A percentile compares a stretch with the other conserved stretches of the same genome.
Evolutionary conservation across 495 filamentous ascomycete genomes (phyloP).

Genomic region (Cladorrhinum samala): DNA sequence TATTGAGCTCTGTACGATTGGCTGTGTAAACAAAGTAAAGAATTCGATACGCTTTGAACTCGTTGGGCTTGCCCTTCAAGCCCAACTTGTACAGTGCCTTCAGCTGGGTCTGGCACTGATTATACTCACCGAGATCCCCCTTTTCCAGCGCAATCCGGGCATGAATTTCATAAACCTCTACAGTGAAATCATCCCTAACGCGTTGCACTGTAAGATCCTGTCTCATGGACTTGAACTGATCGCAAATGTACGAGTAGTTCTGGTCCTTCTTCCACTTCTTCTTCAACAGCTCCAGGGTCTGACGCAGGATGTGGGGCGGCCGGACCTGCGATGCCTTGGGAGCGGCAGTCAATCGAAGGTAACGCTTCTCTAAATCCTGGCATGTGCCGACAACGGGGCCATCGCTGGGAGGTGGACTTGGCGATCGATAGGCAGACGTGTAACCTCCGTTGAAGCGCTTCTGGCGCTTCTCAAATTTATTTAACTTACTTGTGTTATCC

Average conservation of each 20-base stretch:
- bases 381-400: slow-evolving; percentile 85
- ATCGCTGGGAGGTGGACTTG: slow-evolving; percentile 51
- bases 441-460: slow-evolving; percentile 74
- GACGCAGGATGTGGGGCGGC: slow-evolving; percentile 70
- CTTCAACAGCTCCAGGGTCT: slow-evolving; percentile 82
- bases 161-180: slow-evolving; percentile 94
- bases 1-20: slow-evolving; percentile 97
- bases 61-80: slow-evolving; percentile 81
- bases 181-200: slow-evolving; percentile 92
- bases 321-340: slow-evolving; percentile 84
- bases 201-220: slow-evolving; percentile 98
- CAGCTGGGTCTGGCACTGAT: slow-evolving; percentile 98
- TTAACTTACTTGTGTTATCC: slow-evolving; percentile 71
- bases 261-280: slow-evolving; percentile 89
- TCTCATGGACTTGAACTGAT: slow-evolving; percentile 97
- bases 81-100: slow-evolving; percentile 80
- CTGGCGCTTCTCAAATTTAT: slow-evolving; percentile 79
- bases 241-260: slow-evolving; percentile 96
- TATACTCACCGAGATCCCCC: slow-evolving; percentile 99
- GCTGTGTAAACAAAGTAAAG: slow-evolving; percentile 99
- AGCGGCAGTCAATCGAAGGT: slow-evolving; percentile 85
- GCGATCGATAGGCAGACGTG: slow-evolving; percentile 55
- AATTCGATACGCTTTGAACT: slow-evolving; percentile 99
- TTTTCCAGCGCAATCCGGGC: slow-evolving; percentile 97
- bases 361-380: slow-evolving; percentile 83